phyloP scores from a whole-genome alignment of 140 eudicot genomes.

The Oenanthe javanica region DNA sequence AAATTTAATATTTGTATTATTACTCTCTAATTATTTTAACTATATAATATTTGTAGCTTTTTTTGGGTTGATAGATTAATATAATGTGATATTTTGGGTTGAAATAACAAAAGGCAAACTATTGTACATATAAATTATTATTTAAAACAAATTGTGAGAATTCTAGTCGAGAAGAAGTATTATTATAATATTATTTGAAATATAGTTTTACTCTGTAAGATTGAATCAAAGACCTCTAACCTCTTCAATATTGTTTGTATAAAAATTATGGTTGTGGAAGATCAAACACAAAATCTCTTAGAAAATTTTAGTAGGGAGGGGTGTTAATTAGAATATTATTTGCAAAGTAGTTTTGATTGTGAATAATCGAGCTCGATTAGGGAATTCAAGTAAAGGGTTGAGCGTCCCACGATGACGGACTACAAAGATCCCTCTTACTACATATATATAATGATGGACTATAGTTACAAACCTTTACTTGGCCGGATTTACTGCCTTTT shows the following conservation, averaged over 20 bases:
- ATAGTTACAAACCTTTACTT: constrained; percentile 71
- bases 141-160: not conserved
- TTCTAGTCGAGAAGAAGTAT: not conserved
- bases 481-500: constrained; percentile 48
- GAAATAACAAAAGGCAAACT: not conserved
- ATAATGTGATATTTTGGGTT: not conserved
- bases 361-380: not conserved
- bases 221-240: not conserved
- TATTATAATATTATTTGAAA: too few relatives aligned
- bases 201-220: not conserved
- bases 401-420: not conserved
- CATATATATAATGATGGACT: not conserved
- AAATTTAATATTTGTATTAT: not conserved
- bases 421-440: not conserved
- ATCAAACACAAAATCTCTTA: not conserved
- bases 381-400: not conserved
- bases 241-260: not conserved
- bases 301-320: not conserved
- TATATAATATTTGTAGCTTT: not conserved
- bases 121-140: not conserved
- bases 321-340: not conserved
- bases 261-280: not conserved
- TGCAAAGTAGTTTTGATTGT: not conserved
- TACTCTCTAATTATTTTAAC: not conserved
- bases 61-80: not conserved